A percentile compares a stretch with the other conserved stretches of the same genome.
These are phyloP conservation scores for Nicotiana paniculata DNA, from an alignment of 257 asterid species.

Conservation along the genomic window DNA sequence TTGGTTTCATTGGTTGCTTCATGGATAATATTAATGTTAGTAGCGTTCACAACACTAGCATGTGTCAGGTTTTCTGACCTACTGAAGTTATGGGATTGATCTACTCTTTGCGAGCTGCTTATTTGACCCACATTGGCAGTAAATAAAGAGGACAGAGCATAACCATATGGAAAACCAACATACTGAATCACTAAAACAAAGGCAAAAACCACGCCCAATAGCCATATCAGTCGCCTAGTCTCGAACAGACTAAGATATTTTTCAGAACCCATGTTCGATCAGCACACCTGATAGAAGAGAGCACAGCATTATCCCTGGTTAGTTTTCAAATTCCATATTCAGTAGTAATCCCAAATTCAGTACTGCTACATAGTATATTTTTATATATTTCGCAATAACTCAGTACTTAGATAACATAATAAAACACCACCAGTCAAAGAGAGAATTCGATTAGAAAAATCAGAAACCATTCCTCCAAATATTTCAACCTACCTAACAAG, in stretches of 20 bases:
- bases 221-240: slow-evolving; percentile 46
- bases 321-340: slow-evolving; percentile 17
- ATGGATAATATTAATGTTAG: slow-evolving; percentile 11
- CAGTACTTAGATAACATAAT: neutral
- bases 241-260: slow-evolving; percentile 35
- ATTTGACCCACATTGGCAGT: slow-evolving; percentile 25
- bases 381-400: neutral
- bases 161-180: slow-evolving; percentile 57
- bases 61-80: slow-evolving; percentile 15
- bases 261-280: slow-evolving; percentile 41
- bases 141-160: slow-evolving; percentile 38
- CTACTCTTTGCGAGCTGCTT: slow-evolving; percentile 17
- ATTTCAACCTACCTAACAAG: neutral
- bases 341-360: neutral
- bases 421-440: neutral
- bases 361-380: neutral
- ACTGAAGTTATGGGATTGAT: slow-evolving; percentile 17
- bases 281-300: slow-evolving; percentile 1
- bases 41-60: slow-evolving; percentile 21
- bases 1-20: slow-evolving; percentile 12
- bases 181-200: slow-evolving; percentile 51
- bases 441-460: neutral
- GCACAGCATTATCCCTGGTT: slow-evolving; percentile 4
- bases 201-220: slow-evolving; percentile 49
- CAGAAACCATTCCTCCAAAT: neutral